These are phyloP conservation scores for Dactylellina leptospora DNA, from an alignment of 2,329 filamentous ascomycete genomes.

Conservation along the genomic window DNA sequence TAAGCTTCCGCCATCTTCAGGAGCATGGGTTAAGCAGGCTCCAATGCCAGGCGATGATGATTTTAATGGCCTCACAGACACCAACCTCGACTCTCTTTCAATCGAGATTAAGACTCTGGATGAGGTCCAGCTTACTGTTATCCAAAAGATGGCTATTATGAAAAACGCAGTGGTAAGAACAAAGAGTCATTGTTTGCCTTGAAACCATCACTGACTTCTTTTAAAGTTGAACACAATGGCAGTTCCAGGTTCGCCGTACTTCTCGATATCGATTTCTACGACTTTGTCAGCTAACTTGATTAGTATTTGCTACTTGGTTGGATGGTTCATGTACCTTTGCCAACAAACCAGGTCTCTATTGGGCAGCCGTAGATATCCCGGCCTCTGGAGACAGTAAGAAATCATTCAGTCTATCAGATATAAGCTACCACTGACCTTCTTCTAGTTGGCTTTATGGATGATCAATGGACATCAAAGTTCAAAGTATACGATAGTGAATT, in stretches of 20 bases:
- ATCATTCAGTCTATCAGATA: too few relatives aligned
- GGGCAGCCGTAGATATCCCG: slow-evolving; percentile 35
- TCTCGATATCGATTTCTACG: background rate
- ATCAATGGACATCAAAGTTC: slow-evolving; percentile 42
- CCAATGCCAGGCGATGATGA: background rate
- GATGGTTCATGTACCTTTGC: slow-evolving; percentile 78
- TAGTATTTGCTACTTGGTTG: slow-evolving; percentile 79
- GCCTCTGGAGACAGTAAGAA: slow-evolving; percentile 57
- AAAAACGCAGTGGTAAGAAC: slow-evolving; percentile 75
- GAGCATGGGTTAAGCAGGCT: slow-evolving; percentile 28
- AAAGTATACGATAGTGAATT: slow-evolving; percentile 42
- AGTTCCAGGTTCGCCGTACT: slow-evolving; percentile 64
- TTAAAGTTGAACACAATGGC: slow-evolving; percentile 69
- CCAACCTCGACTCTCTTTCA: slow-evolving; percentile 1
- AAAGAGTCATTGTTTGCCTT: too few relatives aligned
- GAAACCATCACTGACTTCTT: too few relatives aligned
- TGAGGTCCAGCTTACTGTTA: slow-evolving; percentile 61
- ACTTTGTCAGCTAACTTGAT: background rate
- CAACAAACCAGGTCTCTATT: slow-evolving; percentile 68
- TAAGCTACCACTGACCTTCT: background rate
- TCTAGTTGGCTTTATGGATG: slow-evolving; percentile 59
- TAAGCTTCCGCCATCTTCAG: slow-evolving; percentile 32
- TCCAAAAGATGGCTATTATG: slow-evolving; percentile 77
- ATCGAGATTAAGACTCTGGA: background rate
- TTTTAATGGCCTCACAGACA: slow-evolving; percentile 3